Evolutionary conservation across 2,329 filamentous ascomycete genomes (phyloP).

Genomic region (Cladosporium halotolerans): DNA sequence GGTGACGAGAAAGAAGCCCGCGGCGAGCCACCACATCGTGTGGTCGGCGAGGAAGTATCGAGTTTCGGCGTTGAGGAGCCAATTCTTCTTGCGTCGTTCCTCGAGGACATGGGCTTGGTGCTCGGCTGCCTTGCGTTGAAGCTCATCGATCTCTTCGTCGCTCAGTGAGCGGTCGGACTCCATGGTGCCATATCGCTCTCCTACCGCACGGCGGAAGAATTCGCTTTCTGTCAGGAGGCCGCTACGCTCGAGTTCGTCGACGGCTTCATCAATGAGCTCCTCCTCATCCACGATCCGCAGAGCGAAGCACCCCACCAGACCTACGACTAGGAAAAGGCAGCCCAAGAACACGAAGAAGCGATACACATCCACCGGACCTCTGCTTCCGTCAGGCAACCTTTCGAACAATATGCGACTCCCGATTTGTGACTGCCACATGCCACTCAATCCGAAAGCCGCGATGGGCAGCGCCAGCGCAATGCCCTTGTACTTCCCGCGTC

Average conservation of each 20-base stretch:
- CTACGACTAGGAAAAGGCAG: slow-evolving; percentile 62
- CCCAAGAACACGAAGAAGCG: slow-evolving; percentile 83
- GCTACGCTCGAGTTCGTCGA: slow-evolving; percentile 85
- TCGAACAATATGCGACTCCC: slow-evolving; percentile 74
- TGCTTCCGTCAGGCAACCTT: slow-evolving; percentile 53
- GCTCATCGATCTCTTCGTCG: slow-evolving; percentile 42
- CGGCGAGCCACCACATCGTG: slow-evolving; percentile 93
- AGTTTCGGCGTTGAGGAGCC: slow-evolving; percentile 88
- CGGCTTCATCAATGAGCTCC: slow-evolving; percentile 80
- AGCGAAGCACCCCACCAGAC: slow-evolving; percentile 65
- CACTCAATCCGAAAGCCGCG: slow-evolving; percentile 84
- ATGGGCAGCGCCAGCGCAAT: slow-evolving; percentile 86
- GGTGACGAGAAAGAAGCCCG: slow-evolving; percentile 86
- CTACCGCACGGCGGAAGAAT: slow-evolving; percentile 43
- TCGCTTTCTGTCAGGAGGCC: slow-evolving; percentile 71
- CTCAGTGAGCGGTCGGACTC: slow-evolving; percentile 34
- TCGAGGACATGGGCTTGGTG: slow-evolving; percentile 44
- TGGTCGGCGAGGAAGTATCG: slow-evolving; percentile 74
- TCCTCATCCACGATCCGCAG: slow-evolving; percentile 77
- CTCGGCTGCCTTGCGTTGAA: slow-evolving; percentile 41
- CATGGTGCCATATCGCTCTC: slow-evolving; percentile 54
- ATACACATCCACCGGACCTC: slow-evolving; percentile 65
- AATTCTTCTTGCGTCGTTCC: slow-evolving; percentile 71
- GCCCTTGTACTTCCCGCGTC: slow-evolving; percentile 77
- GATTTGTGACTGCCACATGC: slow-evolving; percentile 92